Evolutionary conservation across 2,329 filamentous ascomycete genomes (phyloP).

Genomic region (Didymella pomorum): DNA sequence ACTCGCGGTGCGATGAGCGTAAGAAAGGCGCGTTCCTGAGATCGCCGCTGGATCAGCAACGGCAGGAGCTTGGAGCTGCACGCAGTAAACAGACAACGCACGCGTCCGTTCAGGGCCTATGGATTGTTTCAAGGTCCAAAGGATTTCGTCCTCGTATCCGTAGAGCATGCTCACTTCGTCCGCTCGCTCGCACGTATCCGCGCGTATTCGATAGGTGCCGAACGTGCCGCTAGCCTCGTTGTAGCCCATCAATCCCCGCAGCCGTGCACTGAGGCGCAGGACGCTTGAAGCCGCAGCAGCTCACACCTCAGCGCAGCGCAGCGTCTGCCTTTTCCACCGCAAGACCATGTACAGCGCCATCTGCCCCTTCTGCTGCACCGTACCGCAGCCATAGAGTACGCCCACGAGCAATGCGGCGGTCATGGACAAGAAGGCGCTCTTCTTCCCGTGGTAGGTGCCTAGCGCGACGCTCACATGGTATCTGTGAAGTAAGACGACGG

Average conservation of each 20-base stretch:
- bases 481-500: conserved; percentile 3
- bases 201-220: conserved; percentile 21
- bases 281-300: conserved; percentile 18
- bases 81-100: not conserved
- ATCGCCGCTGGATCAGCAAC: conserved; percentile 10
- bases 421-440: conserved; percentile 49
- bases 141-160: too few relatives aligned
- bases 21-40: conserved; percentile 21
- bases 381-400: conserved; percentile 32
- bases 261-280: conserved; percentile 23
- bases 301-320: conserved; percentile 13
- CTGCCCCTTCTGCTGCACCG: conserved; percentile 33
- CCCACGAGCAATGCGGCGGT: conserved; percentile 40
- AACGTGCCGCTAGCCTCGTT: conserved; percentile 14
- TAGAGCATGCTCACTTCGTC: not conserved
- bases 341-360: conserved; percentile 18
- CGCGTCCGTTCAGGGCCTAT: not conserved
- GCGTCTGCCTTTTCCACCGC: conserved; percentile 10
- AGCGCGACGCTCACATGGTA: not conserved
- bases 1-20: not conserved
- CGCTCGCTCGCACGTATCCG: conserved; percentile 10
- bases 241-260: conserved; percentile 17
- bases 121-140: too few relatives aligned
- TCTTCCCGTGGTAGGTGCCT: conserved; percentile 45
- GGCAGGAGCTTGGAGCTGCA: conserved; percentile 7